Conservation (phyloP, 495 filamentous ascomycete species). For the Staphylotrichum longicolle region DNA sequence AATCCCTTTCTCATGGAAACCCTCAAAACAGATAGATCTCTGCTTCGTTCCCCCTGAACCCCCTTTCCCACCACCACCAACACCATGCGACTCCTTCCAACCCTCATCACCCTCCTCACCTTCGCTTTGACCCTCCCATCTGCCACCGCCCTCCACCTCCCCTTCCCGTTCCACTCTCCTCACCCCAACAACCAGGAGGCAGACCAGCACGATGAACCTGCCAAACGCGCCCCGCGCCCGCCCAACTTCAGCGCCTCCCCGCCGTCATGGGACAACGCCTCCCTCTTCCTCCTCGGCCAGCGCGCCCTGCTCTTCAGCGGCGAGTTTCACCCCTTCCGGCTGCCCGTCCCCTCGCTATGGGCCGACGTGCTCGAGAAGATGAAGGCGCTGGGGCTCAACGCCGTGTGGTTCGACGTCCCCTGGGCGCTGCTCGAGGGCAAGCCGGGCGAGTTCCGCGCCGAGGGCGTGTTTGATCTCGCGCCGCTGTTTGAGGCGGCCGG, state of each 20-base stretch:
- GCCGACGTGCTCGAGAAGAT: constrained; percentile 78
- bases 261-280: constrained; percentile 63
- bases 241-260: neutral
- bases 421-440: constrained; percentile 82
- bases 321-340: constrained; percentile 71
- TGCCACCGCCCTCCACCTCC: too few species aligned
- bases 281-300: constrained; percentile 69
- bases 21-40: too few species aligned
- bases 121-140: too few species aligned
- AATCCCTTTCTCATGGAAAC: too few species aligned
- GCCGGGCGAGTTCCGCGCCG: constrained; percentile 62
- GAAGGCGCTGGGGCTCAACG: constrained; percentile 72
- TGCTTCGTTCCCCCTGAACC: too few species aligned
- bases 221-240: constrained; percentile 4
- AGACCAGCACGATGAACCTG: neutral
- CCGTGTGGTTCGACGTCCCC: constrained; percentile 71
- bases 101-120: too few species aligned
- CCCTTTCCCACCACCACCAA: too few species aligned
- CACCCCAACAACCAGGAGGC: neutral
- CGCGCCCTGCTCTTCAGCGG: constrained; percentile 69
- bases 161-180: neutral
- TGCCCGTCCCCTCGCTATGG: constrained; percentile 70
- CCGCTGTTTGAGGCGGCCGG: constrained; percentile 71
- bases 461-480: constrained; percentile 66
- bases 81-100: too few species aligned